Evolutionary conservation across 805 yeast species (phyloP), one percentile per base, ranked within the genome.

Genomic region (Zygoascus bituminiphila): DNA sequence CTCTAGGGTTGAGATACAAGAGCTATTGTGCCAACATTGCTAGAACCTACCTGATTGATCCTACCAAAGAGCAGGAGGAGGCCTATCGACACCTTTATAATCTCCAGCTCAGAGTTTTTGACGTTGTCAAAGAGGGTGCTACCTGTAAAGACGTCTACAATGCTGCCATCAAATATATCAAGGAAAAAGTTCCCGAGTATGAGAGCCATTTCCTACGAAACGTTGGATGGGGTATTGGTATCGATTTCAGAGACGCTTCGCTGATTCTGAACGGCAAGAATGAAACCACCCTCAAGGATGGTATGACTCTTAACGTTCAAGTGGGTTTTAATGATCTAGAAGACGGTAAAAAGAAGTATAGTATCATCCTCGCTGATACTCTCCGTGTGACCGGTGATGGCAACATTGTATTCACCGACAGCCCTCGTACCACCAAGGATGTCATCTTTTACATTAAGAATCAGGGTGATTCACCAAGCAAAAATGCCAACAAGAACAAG

Each of bases 21-120:
- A 81, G 84, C 42, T 91, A 91, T 67, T 87, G 96, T 64, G 84
- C 96, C 5, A 87, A 85, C 58, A 70, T 91, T 42, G 89, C 84
- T 7, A 77, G 98, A 65, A 85, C 96, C 0, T 91, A 86, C 58
- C 72, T 91, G 62, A 86, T 91, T 59, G 95, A 87, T 62, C 97
- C 97, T 9, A 75, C 94, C 3, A 76, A 78, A 45, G 83, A 80
- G 54, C 81, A 87, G 72, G 91, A 84, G 56, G 68, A 72, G 46
- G 83, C 85, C 64, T 91, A 91, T 65, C 91, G 84, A 52, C 79
- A 85, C 58, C 70, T 89, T 55, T 65, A 86, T 48, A 73, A 73
- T 44, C 73, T 88, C 40, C 95, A 91, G 67, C 71, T 73, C 41
- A 77, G 79, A 60, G 76, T 87, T n/a, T 62, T 82, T 10, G 68